Base-by-base conservation (phyloP, 164 flowering plant genomes). In the Protea cynaroides region DNA sequence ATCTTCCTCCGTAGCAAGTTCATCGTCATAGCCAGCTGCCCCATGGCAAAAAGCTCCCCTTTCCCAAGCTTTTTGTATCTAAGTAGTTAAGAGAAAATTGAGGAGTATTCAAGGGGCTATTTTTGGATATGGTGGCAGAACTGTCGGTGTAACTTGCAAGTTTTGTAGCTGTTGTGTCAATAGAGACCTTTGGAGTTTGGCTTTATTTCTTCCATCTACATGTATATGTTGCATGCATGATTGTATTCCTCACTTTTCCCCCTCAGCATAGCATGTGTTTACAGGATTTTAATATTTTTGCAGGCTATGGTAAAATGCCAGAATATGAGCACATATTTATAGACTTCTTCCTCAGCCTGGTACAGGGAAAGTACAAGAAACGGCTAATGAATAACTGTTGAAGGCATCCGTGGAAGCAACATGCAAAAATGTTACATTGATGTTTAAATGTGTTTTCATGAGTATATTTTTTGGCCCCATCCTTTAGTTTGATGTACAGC, bases 251-350 rank as follows among this genome's bases (percentile, higher is more conserved):
- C 5, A 29, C 34, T 29, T n/a, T n/a, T n/a, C n/a, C n/a, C n/a
- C n/a, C n/a, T n/a, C n/a, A n/a, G n/a, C n/a, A n/a, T n/a, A n/a
- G n/a, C n/a, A n/a, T 50, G 51, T 37, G 29, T 34, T 36, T 17
- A 64, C 11, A 1, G 44, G 24, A n/a, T 62, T 24, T 17, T 22
- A 18, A 59, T 38, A 59, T 3, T 0, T 3, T 59, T 21, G 12
- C 73, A 78, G 81, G 81, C 17, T 78, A 72, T 69, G 92, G 92
- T 25, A 86, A 86, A 69, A 75, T 84, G 92, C 89, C 92, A 22
- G 92, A 74, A 36, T 86, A 86, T 24, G 92, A 86, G 73, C 85
- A 84, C 59, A 82, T 84, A 64, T 86, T 86, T 59, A 81, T 84
- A 46, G 87, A 86, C 60, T 86, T 86, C 56, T 80, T 86, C 7